A percentile compares a stretch with the other conserved stretches of the same genome.
Conservation (phyloP, 2,329 filamentous ascomycete species). For the Thielaviopsis punctulata region DNA sequence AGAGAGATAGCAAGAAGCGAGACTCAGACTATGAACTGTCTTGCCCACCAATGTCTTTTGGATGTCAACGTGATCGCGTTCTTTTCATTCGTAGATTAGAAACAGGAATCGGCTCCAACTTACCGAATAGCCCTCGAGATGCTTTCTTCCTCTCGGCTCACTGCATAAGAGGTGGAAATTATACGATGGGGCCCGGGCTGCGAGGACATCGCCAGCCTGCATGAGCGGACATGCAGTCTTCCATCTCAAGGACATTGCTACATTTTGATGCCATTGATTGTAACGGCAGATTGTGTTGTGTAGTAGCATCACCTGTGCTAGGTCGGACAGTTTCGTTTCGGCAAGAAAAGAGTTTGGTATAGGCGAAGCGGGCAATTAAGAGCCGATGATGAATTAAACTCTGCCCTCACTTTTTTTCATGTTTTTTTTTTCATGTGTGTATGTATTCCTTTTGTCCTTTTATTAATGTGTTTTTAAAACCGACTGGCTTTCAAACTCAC, state of each 20-base stretch:
- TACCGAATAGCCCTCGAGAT: not conserved
- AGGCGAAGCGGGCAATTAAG: constrained; percentile 4
- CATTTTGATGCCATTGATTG: too few species aligned
- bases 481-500: too few species aligned
- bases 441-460: not conserved
- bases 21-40: too few species aligned
- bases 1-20: too few species aligned
- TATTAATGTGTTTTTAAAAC: too few species aligned
- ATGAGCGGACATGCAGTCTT: not conserved
- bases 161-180: not conserved
- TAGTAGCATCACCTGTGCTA: not conserved
- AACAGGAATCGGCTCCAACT: too few species aligned
- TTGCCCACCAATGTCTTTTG: too few species aligned
- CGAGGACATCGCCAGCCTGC: not conserved
- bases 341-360: constrained; percentile 1
- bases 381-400: constrained; percentile 3
- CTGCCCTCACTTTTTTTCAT: not conserved
- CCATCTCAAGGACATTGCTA: not conserved
- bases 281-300: too few species aligned
- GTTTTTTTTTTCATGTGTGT: not conserved
- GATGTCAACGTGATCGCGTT: too few species aligned
- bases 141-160: not conserved
- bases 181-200: not conserved
- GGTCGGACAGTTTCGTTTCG: not conserved
- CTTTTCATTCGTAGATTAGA: too few species aligned